Evolutionary conservation across 805 yeast species (phyloP).

Genomic region (Yarrowia sp.): DNA sequence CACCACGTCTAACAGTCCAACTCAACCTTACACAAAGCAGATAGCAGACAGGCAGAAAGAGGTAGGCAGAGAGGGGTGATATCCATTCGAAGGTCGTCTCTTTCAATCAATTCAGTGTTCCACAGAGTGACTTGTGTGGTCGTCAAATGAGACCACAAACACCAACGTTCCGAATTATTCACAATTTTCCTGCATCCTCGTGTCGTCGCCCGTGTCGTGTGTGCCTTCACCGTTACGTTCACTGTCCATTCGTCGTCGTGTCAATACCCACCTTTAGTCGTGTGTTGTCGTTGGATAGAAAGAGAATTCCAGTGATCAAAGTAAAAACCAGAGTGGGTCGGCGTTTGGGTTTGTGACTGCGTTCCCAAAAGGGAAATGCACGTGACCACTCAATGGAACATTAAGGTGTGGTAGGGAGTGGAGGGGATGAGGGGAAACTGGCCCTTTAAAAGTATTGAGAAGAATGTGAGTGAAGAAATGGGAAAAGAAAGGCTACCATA

Average conservation of each 20-base stretch:
- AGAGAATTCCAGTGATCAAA: constrained; percentile 39
- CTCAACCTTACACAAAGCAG: background rate
- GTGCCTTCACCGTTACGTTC: constrained; percentile 25
- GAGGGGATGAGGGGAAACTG: background rate
- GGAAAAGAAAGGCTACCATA: too few species aligned
- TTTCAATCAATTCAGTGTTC: background rate
- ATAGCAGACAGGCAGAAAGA: background rate
- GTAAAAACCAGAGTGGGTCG: constrained; percentile 38
- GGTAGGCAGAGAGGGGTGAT: too few species aligned
- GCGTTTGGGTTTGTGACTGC: constrained; percentile 38
- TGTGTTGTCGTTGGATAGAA: constrained; percentile 40
- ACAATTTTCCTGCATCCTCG: constrained; percentile 6
- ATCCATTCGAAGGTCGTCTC: too few species aligned
- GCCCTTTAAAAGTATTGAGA: too few species aligned
- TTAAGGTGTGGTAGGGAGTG: background rate
- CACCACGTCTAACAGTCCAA: background rate
- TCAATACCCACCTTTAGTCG: constrained; percentile 37
- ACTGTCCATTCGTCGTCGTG: constrained; percentile 26
- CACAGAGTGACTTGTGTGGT: too few species aligned
- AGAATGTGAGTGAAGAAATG: too few species aligned
- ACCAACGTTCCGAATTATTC: too few species aligned
- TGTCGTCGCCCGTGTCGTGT: constrained; percentile 20
- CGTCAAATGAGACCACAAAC: too few species aligned
- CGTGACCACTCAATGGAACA: constrained; percentile 22
- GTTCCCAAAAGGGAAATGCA: constrained; percentile 30